Conservation (phyloP, 2,329 filamentous ascomycete genomes). For the Colletotrichum aenigma region DNA sequence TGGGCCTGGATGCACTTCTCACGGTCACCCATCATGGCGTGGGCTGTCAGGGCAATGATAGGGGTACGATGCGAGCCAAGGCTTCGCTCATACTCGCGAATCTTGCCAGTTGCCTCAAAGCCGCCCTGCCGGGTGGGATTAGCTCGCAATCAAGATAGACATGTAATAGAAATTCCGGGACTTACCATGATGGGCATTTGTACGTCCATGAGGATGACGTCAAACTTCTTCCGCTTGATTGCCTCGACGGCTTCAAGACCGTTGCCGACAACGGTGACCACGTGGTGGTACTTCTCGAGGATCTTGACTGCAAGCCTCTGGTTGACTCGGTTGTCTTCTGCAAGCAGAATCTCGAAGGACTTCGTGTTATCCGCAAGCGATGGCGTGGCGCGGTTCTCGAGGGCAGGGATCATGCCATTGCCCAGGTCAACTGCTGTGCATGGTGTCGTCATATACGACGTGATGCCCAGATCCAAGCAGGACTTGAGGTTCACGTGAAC, state of each 20-base stretch:
- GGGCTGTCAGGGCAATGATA: conserved; percentile 95
- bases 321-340: conserved; percentile 97
- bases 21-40: conserved; percentile 97
- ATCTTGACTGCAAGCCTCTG: conserved; percentile 96
- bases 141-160: conserved; percentile 9
- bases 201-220: conserved; percentile 98
- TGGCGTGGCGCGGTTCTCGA: conserved; percentile 91
- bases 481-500: conserved; percentile 94
- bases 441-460: conserved; percentile 98
- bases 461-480: conserved; percentile 91
- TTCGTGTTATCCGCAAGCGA: conserved; percentile 92
- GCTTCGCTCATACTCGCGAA: conserved; percentile 90
- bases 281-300: conserved; percentile 93
- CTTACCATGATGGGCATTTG: conserved; percentile 99
- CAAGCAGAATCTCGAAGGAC: conserved; percentile 92
- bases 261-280: conserved; percentile 92
- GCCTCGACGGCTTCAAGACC: conserved; percentile 91
- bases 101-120: conserved; percentile 96
- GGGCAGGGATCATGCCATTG: conserved; percentile 93
- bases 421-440: conserved; percentile 93
- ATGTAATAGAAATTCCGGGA: conserved; percentile 13
- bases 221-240: conserved; percentile 91
- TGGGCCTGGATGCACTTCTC: conserved; percentile 98
- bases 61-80: conserved; percentile 83
- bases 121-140: conserved; percentile 66